Evolutionary conservation across 1,139 yeast species (phyloP), one percentile per base, ranked within the genome.

Genomic region (Taphrina sp.): DNA sequence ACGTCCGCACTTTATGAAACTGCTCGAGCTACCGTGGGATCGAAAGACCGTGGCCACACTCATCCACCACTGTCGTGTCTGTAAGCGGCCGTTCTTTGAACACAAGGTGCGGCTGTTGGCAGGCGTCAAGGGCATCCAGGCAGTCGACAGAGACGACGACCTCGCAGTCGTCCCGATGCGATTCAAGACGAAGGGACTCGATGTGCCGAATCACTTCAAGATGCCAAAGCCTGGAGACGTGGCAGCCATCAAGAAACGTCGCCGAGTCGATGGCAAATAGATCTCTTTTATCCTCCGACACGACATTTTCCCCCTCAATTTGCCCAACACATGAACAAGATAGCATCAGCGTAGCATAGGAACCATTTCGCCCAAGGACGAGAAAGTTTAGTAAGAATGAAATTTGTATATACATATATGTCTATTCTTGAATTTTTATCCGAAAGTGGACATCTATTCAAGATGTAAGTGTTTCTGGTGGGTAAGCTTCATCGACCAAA

Each of bases 131-230:
- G 51, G 56, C n/a, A 23, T 52, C 19, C 10, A 19, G 5, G 29
- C 14, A 20, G 49, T 22, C 8, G n/a, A 17, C 8, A 31, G 3
- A 4, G 43, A 28, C 7, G 43, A 35, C 5, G 56, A 42, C 20
- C 26, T 52, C 28, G 42, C 49, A n/a, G 5, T 12, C 22, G 3
- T 26, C 24, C 49, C 54, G 46, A 3, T 23, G 5, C 22, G 36
- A 3, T 39, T 33, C 39, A 49, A 49, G 54, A 49, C 54, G 37
- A 49, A 49, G 22, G 54, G 54, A 16, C 39, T 49, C 12, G 46
- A 49, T 39, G 54, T 49, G 26, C 54, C 54, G 17, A 23, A 49
- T 19, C 39, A 42, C 41, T 29, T 49, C 39, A 49, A 49, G 8
- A 22, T 38, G 39, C 46, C 46, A 8, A 16, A 42, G 16, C 29